Base-by-base conservation (phyloP, 495 filamentous ascomycete species). In the Penicillium canescens region DNA sequence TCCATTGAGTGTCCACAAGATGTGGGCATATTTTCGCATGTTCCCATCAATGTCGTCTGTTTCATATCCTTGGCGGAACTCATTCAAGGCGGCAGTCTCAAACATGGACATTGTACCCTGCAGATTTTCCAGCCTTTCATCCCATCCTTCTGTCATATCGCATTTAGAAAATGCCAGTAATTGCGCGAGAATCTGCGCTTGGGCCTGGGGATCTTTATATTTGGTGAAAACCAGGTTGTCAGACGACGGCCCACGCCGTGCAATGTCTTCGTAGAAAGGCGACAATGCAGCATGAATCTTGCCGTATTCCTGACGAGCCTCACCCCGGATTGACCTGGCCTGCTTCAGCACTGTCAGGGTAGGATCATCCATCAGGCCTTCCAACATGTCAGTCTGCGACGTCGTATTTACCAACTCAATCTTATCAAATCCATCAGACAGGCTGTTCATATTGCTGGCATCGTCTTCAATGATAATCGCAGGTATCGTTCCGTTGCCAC, bases 61-160 rank as follows among this genome's bases (percentile, higher is more conserved):
- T 66, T 95, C 90, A 55, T 92, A 91, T 4, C 89, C 95, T 56
- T 88, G 88, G 66, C 96, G 89, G 62, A 98, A 98, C 69, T 98
- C 93, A 46, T 87, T 81, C 46, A 96, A 71, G 7, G 93, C 92
- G 3, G 92, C 90, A 50, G 86, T 92, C 70, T 98, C 92, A 60
- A 99, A 98, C 59, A 93, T 87, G 23, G 80, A 80, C 39, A 87
- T 78, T 76, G 94, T 90, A n/a, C 73, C 73, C 16, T 84, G 78
- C 24, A 99, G 70, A 57, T 86, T 86, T 48, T 85, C 82, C 53
- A 87, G 78, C 16, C 94, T 73, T 55, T 84, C 75, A 49, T 74
- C 66, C 82, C 87, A 94, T 6, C 89, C 92, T 47, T 86, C 70
- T 7, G 89, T 77, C 65, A 81, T 86, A 65, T 98, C 95, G 59